Conservation (phyloP, 2,329 filamentous ascomycete genomes). For the Fusarium sp. region DNA sequence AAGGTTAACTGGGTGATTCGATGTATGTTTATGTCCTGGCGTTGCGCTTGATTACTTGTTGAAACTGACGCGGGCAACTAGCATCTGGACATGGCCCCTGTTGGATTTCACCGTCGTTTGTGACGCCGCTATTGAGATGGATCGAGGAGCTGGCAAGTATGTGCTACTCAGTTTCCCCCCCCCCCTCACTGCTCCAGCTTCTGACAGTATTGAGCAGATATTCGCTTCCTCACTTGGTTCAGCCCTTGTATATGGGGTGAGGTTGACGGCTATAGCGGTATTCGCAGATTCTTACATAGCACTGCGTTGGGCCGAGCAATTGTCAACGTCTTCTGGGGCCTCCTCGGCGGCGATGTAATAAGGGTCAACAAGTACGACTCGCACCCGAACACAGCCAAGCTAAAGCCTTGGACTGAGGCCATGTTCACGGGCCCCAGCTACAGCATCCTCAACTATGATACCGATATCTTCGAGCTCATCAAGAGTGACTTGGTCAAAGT, state of each 20-base stretch:
- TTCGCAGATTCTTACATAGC: not conserved
- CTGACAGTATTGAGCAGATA: not conserved
- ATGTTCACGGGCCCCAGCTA: not conserved
- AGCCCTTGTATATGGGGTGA: not conserved
- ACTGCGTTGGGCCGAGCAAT: not conserved
- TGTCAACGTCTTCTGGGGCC: not conserved
- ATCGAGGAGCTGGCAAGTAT: not conserved
- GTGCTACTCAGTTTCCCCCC: not conserved
- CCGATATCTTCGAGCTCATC: not conserved
- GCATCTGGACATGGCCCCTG: not conserved
- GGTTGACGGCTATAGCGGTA: not conserved
- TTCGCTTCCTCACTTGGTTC: slow-evolving; percentile 1
- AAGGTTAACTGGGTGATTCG: slow-evolving; percentile 1
- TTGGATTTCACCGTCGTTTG: not conserved
- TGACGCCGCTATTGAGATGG: not conserved
- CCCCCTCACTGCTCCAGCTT: not conserved
- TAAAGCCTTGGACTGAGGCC: not conserved
- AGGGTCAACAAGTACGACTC: not conserved
- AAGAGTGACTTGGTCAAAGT: not conserved
- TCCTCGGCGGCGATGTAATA: not conserved
- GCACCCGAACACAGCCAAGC: not conserved
- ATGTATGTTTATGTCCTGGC: not conserved
- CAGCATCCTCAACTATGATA: slow-evolving; percentile 1
- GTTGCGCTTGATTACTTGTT: not conserved
- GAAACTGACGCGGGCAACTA: not conserved